Evolutionary conservation across 2,329 filamentous ascomycete genomes (phyloP), one percentile per base, ranked within the genome.

Genomic region (Furcasterigmium furcatum): DNA sequence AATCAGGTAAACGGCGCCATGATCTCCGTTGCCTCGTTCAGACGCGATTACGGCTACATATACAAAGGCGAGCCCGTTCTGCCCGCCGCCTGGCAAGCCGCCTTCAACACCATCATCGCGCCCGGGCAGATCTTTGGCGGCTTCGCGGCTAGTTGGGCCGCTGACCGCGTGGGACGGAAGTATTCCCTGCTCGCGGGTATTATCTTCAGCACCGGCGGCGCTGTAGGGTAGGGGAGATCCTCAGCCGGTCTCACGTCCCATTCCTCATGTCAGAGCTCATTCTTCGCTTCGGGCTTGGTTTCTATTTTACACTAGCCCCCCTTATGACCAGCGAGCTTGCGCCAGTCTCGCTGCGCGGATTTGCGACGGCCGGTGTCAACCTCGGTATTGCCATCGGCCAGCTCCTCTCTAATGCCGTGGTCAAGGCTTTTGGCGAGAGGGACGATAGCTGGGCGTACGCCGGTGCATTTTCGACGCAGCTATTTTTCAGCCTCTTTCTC

Each of bases 401-500:
- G 25, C 25, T 81, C 13, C 69, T 82, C 16, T 78, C 77, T 4
- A 79, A 80, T 27, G 76, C 72, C 4, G 77, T 80, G 4, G 74
- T 82, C 47, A 78, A 77, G 50, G 70, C 66, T 4, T 79, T 82
- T 55, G 67, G 79, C 6, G 58, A 67, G 38, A 64, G 76, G 5
- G 56, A 65, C 1, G 76, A 79, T 43, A 58, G 72, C 46, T 80
- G 78, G 74, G 76, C 77, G 2, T 84, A 82, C 18, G 58, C 74
- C 7, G 59, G 63, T 1, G 62, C 59, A 48, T 58, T 80, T 16
- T 71, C 72, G 1, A 59, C 61, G 1, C 65, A 68, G 45, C 54
- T 63, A 24, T 60, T 66, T 46, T 70, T 68, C 46, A 51, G 59
- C 16, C 19, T 59, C 13, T 54, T 71, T 42, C 61, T 67, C 36